A percentile compares a stretch with the other conserved stretches of the same genome.
Conservation (phyloP, 1,284 basidiomycete genomes). For the Caloboletus firmus region DNA sequence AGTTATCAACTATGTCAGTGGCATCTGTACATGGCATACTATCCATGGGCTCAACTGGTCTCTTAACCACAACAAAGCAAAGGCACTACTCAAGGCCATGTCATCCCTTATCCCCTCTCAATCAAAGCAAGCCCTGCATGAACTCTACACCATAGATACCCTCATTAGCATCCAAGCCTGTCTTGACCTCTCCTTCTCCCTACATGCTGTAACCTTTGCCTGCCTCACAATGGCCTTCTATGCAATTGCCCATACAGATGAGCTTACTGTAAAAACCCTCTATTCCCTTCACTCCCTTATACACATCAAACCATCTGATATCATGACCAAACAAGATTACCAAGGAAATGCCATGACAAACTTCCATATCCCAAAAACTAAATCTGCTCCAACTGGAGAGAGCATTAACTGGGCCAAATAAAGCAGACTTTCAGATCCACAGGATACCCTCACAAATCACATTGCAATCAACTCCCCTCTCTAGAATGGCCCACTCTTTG, state of each 20-base stretch:
- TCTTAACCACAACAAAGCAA: constrained; percentile 19
- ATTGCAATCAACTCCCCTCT: too few species aligned
- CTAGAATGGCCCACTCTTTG: neutral
- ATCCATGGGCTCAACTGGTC: constrained; percentile 17
- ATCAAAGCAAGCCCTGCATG: neutral
- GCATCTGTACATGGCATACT: neutral
- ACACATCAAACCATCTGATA: neutral
- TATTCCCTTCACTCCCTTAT: neutral
- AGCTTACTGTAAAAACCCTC: constrained; percentile 32
- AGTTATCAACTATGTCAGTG: neutral
- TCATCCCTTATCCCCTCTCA: neutral
- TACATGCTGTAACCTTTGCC: constrained; percentile 34
- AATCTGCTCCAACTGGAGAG: too few species aligned
- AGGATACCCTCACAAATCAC: too few species aligned
- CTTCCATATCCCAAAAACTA: too few species aligned
- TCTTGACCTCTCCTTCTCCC: constrained; percentile 16
- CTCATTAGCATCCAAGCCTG: constrained; percentile 1
- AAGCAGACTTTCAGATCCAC: too few species aligned
- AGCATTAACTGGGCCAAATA: too few species aligned
- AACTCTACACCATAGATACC: constrained; percentile 12
- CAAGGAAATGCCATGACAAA: too few species aligned
- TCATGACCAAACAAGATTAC: neutral
- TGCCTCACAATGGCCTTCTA: constrained; percentile 38
- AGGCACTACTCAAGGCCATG: constrained; percentile 6
- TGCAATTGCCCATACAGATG: constrained; percentile 28